Evolutionary conservation across 1,284 basidiomycete genomes (phyloP).

Genomic region (Cryptococcus deneoformans): DNA sequence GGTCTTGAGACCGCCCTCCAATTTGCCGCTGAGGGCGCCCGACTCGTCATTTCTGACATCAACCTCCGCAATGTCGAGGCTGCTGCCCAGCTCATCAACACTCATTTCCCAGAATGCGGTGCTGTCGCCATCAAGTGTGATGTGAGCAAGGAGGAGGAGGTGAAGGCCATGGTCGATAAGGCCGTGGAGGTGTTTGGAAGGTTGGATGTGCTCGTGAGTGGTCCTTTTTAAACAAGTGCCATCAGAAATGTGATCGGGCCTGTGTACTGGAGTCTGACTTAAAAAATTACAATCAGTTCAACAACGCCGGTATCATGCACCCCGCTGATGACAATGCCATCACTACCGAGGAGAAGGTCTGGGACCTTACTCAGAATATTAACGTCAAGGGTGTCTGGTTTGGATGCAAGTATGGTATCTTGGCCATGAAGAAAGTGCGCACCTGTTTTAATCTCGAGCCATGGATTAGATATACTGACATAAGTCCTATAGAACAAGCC

Average conservation of each 20-base stretch:
- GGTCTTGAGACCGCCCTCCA: constrained; percentile 89
- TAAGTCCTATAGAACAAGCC: constrained; percentile 61
- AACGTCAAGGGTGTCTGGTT: constrained; percentile 99
- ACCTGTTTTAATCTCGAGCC: too few species aligned
- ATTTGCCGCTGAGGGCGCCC: constrained; percentile 88
- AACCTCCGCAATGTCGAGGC: constrained; percentile 72
- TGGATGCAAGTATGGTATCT: constrained; percentile 95
- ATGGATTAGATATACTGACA: not conserved
- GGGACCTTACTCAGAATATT: constrained; percentile 90
- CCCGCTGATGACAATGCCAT: constrained; percentile 79
- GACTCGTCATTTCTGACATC: constrained; percentile 82
- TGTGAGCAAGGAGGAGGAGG: constrained; percentile 80
- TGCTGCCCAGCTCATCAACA: constrained; percentile 62
- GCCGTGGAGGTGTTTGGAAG: constrained; percentile 83
- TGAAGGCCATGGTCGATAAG: constrained; percentile 74
- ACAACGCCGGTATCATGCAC: constrained; percentile 97
- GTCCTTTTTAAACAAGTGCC: not conserved
- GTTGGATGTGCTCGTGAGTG: constrained; percentile 81
- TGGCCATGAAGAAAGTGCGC: constrained; percentile 73
- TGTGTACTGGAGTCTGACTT: too few species aligned
- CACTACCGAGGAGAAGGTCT: constrained; percentile 92
- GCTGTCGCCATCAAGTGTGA: constrained; percentile 74
- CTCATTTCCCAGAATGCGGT: constrained; percentile 66
- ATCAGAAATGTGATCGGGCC: too few species aligned
- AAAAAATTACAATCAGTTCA: constrained; percentile 59